Conservation (phyloP, 169 alveolate species). For the Plasmodium knowlesi region DNA sequence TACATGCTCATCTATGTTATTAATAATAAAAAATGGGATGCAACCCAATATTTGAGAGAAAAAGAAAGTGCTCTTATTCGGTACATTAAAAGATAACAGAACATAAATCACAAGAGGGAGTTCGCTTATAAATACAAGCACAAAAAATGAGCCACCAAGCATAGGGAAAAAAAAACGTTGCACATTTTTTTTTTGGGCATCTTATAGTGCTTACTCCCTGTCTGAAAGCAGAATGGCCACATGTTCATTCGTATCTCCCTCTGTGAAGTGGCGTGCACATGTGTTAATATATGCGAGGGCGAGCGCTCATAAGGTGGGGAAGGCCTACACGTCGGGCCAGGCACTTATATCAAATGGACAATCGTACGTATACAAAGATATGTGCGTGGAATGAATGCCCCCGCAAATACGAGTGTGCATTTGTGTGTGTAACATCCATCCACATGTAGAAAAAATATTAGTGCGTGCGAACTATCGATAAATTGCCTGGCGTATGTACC, state of each 20-base stretch:
- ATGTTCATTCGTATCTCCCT: neutral
- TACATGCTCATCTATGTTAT: neutral
- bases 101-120: neutral
- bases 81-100: neutral
- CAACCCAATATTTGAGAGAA: neutral
- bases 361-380: too few relatives aligned
- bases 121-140: neutral
- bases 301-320: neutral
- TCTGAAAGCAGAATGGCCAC: neutral
- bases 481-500: neutral
- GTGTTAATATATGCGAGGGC: neutral
- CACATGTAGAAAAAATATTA: neutral
- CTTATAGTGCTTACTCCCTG: neutral
- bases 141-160: neutral
- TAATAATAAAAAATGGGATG: neutral
- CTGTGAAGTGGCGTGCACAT: too few relatives aligned
- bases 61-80: neutral
- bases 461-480: neutral
- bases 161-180: neutral
- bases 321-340: slow-evolving; percentile 1
- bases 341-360: neutral
- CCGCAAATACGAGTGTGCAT: neutral
- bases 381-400: neutral
- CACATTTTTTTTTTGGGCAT: neutral
- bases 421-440: neutral